Conservation (phyloP, 345 rosid genomes). For the Angophora floribunda region DNA sequence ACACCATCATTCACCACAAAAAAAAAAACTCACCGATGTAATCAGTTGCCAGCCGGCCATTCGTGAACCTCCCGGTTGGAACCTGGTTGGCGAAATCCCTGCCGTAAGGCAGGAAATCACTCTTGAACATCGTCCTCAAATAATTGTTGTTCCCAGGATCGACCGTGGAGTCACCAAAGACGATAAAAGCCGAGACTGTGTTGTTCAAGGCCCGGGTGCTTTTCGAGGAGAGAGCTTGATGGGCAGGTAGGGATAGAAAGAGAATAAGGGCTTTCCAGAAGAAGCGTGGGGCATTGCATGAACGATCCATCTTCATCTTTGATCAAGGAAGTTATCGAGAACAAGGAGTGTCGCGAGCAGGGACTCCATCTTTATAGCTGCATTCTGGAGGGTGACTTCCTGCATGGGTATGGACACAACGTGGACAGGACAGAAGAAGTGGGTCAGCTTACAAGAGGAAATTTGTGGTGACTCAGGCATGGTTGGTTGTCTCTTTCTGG, state of each 20-base stretch:
- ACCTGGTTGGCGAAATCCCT: slow-evolving; percentile 34
- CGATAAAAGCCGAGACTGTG: slow-evolving; percentile 33
- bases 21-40: slow-evolving; percentile 33
- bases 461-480: not conserved
- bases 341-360: not conserved
- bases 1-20: not conserved
- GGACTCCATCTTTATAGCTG: not conserved
- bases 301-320: not conserved
- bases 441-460: not conserved
- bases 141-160: slow-evolving; percentile 85
- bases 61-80: slow-evolving; percentile 78
- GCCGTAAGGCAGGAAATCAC: slow-evolving; percentile 73
- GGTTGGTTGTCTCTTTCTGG: not conserved
- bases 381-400: not conserved
- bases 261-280: not conserved
- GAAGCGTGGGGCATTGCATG: not conserved
- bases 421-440: not conserved
- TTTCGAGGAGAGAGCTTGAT: not conserved
- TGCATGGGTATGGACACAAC: not conserved
- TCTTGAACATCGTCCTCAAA: slow-evolving; percentile 33
- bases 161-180: slow-evolving; percentile 89
- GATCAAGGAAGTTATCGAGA: not conserved
- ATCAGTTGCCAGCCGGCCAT: slow-evolving; percentile 67
- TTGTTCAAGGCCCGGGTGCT: slow-evolving; percentile 12
- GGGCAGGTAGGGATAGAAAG: slow-evolving; percentile 5